A percentile compares a stretch with the other conserved stretches of the same genome.
These are phyloP conservation scores for Nevesoporus exiguus DNA, from an alignment of 768 basidiomycete genomes.

Conservation along the genomic window DNA sequence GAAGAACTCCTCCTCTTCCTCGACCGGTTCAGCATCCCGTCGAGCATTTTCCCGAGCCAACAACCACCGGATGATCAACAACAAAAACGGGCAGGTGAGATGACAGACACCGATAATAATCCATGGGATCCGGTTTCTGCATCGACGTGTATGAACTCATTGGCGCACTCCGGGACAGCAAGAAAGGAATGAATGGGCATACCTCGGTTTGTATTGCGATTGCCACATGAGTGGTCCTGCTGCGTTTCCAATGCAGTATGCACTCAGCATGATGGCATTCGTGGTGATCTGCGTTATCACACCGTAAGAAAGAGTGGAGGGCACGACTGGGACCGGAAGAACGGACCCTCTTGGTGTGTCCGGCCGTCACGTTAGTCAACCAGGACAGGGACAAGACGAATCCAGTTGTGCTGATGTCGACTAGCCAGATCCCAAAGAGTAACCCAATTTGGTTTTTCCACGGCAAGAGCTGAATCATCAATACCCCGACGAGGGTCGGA, in stretches of 20 bases:
- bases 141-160: background rate
- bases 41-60: constrained; percentile 60
- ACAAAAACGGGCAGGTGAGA: constrained; percentile 44
- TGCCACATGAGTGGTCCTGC: constrained; percentile 81
- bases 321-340: constrained; percentile 4
- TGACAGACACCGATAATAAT: constrained; percentile 69
- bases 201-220: constrained; percentile 63
- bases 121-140: constrained; percentile 74
- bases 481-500: constrained; percentile 60
- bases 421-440: constrained; percentile 41
- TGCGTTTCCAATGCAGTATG: constrained; percentile 66
- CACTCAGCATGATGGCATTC: constrained; percentile 71
- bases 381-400: constrained; percentile 63
- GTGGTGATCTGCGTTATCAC: constrained; percentile 22
- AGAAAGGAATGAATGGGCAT: constrained; percentile 2
- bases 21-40: constrained; percentile 56
- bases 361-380: constrained; percentile 62
- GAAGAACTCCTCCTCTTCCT: constrained; percentile 59
- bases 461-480: constrained; percentile 62
- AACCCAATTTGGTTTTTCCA: constrained; percentile 65
- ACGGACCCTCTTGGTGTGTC: constrained; percentile 71
- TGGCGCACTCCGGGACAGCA: background rate
- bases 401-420: constrained; percentile 51
- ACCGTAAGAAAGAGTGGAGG: background rate
- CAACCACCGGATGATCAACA: constrained; percentile 49